A percentile compares a stretch with the other conserved stretches of the same genome.
Conservation (phyloP, 306 rosid species). For the Geum urbanum region DNA sequence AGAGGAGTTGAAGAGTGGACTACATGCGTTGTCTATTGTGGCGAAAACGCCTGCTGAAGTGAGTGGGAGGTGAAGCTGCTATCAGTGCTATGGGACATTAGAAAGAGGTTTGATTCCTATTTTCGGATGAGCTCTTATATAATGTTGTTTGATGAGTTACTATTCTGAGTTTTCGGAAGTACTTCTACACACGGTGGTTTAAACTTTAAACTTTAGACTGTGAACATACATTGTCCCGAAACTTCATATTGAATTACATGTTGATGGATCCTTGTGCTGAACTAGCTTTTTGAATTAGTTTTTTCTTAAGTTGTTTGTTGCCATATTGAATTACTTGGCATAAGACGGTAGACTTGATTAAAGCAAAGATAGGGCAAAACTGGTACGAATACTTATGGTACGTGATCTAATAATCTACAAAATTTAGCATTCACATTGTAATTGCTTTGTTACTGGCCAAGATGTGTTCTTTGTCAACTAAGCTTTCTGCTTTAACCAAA, state of each 20-base stretch:
- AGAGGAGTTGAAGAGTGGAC: slow-evolving; percentile 72
- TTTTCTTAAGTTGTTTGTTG: background rate
- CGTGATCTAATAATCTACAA: background rate
- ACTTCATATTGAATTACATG: slow-evolving; percentile 13
- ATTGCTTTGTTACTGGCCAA: background rate
- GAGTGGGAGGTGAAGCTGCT: slow-evolving; percentile 29
- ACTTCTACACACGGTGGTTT: slow-evolving; percentile 13
- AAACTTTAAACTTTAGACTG: slow-evolving; percentile 16
- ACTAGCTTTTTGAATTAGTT: background rate
- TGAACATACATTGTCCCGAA: slow-evolving; percentile 13
- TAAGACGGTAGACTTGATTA: background rate
- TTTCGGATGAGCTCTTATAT: slow-evolving; percentile 4
- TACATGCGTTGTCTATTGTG: slow-evolving; percentile 74
- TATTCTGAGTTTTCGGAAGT: slow-evolving; percentile 2
- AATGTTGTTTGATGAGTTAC: background rate
- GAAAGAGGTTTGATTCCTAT: slow-evolving; percentile 34
- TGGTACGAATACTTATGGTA: background rate
- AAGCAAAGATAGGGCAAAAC: background rate
- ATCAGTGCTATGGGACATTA: no score
- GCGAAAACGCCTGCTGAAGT: slow-evolving; percentile 76
- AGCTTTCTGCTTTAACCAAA: no score
- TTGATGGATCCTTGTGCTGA: slow-evolving; percentile 1
- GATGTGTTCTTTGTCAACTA: background rate
- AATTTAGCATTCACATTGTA: slow-evolving; percentile 4
- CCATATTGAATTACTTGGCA: background rate